Percentiles rank a stretch among this genome's conserved stretches.
Evolutionary conservation across 1,139 yeast species (phyloP).

Genomic region (Arxiozyma slooffiae): DNA sequence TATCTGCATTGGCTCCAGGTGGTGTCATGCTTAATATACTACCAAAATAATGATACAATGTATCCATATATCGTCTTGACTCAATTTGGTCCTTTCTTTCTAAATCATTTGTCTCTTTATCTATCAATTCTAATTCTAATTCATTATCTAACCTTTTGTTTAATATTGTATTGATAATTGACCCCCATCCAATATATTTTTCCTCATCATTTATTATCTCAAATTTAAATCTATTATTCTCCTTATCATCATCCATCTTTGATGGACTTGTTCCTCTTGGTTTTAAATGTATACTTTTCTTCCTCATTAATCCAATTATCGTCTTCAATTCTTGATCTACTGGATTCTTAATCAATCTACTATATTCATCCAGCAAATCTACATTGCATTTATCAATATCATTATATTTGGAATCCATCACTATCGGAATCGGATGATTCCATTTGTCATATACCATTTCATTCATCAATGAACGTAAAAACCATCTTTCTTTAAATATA

Average conservation of each 20-base stretch:
- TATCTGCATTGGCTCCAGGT: not conserved
- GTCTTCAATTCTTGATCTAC: not conserved
- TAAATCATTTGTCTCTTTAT: constrained; percentile 13
- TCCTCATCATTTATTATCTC: not conserved
- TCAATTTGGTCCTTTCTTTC: constrained; percentile 12
- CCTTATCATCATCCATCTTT: not conserved
- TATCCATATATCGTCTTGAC: constrained; percentile 10
- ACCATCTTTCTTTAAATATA: not conserved
- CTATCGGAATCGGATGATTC: not conserved
- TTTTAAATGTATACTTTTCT: not conserved
- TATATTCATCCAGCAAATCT: not conserved
- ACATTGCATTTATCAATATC: not conserved
- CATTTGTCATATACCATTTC: constrained; percentile 12
- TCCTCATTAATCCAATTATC: not conserved
- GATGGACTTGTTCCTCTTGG: not conserved
- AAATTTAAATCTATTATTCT: not conserved
- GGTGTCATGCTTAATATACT: not conserved
- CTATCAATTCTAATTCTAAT: constrained; percentile 15
- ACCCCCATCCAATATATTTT: not conserved
- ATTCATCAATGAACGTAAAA: constrained; percentile 14
- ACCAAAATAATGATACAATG: constrained; percentile 6
- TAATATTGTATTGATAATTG: not conserved
- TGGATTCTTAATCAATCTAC: not conserved
- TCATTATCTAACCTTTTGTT: constrained; percentile 14
- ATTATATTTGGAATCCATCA: not conserved